Base-by-base conservation (phyloP, 1,284 basidiomycete genomes). In the Tylopilus sp. region DNA sequence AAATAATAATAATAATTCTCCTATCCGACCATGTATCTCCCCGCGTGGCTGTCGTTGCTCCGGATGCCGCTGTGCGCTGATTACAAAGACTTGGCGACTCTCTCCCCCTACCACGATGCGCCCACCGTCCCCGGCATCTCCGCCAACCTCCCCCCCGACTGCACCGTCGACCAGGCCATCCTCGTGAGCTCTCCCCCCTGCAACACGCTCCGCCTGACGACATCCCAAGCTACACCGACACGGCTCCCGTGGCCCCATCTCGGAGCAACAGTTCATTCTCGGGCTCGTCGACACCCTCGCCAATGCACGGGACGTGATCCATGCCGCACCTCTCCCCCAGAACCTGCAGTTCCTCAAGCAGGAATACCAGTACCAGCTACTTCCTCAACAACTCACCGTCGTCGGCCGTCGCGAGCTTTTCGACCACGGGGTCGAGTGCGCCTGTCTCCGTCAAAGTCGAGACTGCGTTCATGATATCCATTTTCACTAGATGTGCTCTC, bases 101-200 rank as follows among this genome's bases (percentile, higher is more conserved):
- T 73, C 57, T 70, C 67, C 35, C 75, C 76, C 20, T 77, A 75
- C 56, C 63, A 62, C 48, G 66, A 69, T 52, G 70, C 69, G 0
- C 73, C 76, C 8, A 54, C 64, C 14, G 62, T 67, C 15, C 48
- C 54, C n/a, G 72, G 72, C 5, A 57, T 76, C 31, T 63, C 64
- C 43, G 62, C 54, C 45, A 58, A 63, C 28, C 67, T 79, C 13
- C 75, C 78, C 11, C 65, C 56, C n/a, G 76, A 76, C 57, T 78
- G 76, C 59, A 65, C 58, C 43, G 74, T 80, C 33, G 69, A 75
- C 32, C 75, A 76, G 59, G 74, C 77, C 57, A 66, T 77, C 64
- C 56, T 75, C 62, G 73, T 75, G 57, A 52, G 72, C 46, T 29
- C 14, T 41, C 11, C 33, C 6, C 10, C 28, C 22, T 29, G 19